phyloP scores from a whole-genome alignment of 495 filamentous ascomycete species.

The Daldinia bambusicola region DNA sequence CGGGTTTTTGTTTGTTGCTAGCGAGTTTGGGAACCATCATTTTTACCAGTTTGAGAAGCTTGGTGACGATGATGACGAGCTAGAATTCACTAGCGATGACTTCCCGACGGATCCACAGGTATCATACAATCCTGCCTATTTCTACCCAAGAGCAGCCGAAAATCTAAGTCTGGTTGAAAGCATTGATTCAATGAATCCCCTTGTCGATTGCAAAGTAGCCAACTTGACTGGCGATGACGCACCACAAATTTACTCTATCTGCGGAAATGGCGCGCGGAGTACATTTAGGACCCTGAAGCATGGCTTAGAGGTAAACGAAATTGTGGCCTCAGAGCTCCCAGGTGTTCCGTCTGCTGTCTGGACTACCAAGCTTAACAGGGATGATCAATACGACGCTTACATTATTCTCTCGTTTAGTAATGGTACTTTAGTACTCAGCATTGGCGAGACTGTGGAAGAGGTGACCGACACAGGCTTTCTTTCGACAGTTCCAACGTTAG shows the following conservation, averaged over 20 bases:
- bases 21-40: constrained; percentile 90
- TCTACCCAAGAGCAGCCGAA: constrained; percentile 79
- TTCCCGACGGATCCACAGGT: constrained; percentile 78
- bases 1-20: constrained; percentile 92
- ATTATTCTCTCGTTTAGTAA: constrained; percentile 76
- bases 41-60: constrained; percentile 98
- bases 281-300: constrained; percentile 92
- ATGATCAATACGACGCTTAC: constrained; percentile 86
- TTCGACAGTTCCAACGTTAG: constrained; percentile 84
- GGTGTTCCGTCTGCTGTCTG: constrained; percentile 88
- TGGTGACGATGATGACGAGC: constrained; percentile 93
- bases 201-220: constrained; percentile 87
- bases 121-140: constrained; percentile 79
- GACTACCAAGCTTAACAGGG: constrained; percentile 88
- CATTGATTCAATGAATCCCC: constrained; percentile 88
- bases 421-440: constrained; percentile 83
- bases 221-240: constrained; percentile 92
- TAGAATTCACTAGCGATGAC: constrained; percentile 82
- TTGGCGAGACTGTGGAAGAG: constrained; percentile 96
- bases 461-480: constrained; percentile 93
- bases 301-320: constrained; percentile 90
- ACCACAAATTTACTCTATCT: constrained; percentile 94
- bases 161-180: constrained; percentile 88
- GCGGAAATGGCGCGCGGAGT: constrained; percentile 86
- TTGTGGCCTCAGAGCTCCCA: constrained; percentile 90